A percentile compares a stretch with the other conserved stretches of the same genome.
phyloP scores from a whole-genome alignment of 345 rosid species.

The Hibiscus syriacus region DNA sequence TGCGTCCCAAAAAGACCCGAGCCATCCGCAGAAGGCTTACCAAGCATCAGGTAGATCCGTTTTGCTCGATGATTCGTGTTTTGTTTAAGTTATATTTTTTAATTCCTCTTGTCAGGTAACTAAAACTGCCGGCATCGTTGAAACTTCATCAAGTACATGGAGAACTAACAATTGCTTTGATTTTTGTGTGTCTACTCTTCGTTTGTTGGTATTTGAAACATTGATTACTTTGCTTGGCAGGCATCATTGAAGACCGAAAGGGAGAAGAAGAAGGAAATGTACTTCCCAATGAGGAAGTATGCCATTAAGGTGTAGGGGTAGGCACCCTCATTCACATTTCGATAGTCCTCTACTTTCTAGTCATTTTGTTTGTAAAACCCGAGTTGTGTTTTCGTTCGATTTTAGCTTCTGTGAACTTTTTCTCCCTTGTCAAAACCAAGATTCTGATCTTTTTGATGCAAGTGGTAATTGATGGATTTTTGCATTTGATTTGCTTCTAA shows the following conservation, averaged over 20 bases:
- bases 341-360: background rate
- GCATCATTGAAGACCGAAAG: conserved; percentile 69
- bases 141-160: too few species aligned
- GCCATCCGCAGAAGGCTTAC: conserved; percentile 91
- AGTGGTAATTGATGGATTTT: background rate
- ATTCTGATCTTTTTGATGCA: background rate
- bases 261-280: conserved; percentile 85
- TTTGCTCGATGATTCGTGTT: background rate
- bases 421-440: background rate
- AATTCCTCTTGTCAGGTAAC: too few species aligned
- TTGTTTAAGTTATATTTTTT: too few species aligned
- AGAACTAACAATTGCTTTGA: too few species aligned
- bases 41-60: conserved; percentile 62
- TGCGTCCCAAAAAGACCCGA: conserved; percentile 95
- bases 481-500: background rate
- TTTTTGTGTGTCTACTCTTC: too few species aligned
- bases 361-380: background rate
- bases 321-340: background rate
- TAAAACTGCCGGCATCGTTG: too few species aligned
- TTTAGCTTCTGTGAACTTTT: background rate
- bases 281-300: conserved; percentile 82
- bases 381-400: background rate
- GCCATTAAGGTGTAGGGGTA: conserved; percentile 76
- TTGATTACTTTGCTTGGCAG: conserved; percentile 18
- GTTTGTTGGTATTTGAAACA: background rate